phyloP scores from a whole-genome alignment of 345 rosid genomes.

The Jatropha curcas region DNA sequence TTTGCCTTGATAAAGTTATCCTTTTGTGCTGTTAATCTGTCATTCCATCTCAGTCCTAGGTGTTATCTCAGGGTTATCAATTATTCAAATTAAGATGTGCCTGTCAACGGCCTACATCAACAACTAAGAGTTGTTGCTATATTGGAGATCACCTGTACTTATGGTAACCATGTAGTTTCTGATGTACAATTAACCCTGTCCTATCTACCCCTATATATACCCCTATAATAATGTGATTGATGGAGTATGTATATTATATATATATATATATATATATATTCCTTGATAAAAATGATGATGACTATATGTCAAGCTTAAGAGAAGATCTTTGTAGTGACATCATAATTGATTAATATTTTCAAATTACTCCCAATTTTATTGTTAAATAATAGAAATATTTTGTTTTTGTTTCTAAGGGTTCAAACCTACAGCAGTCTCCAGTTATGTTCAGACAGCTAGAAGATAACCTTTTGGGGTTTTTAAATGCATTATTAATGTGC shows the following conservation, averaged over 20 bases:
- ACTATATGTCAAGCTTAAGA: no score
- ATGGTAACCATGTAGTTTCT: no score
- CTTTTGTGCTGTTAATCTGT: neutral
- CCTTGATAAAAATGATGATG: no score
- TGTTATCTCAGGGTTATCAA: neutral
- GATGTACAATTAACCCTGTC: no score
- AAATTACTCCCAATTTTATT: neutral
- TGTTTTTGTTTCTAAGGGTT: neutral
- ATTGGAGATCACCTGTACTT: neutral
- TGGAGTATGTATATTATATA: no score
- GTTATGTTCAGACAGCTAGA: neutral
- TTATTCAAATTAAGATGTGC: neutral
- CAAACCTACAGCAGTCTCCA: neutral
- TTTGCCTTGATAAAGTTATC: neutral
- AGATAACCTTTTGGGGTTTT: no score
- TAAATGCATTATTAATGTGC: no score
- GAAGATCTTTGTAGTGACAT: no score
- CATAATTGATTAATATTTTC: no score
- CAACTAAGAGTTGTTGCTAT: neutral
- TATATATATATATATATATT: no score
- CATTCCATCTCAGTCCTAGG: neutral
- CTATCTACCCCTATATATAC: no score
- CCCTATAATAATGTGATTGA: no score
- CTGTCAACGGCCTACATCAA: neutral
- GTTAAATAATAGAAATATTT: neutral